Evolutionary conservation across 2,329 filamentous ascomycete species (phyloP), one percentile per base, ranked within the genome.

Genomic region (Neopestalotiopsis sp.): DNA sequence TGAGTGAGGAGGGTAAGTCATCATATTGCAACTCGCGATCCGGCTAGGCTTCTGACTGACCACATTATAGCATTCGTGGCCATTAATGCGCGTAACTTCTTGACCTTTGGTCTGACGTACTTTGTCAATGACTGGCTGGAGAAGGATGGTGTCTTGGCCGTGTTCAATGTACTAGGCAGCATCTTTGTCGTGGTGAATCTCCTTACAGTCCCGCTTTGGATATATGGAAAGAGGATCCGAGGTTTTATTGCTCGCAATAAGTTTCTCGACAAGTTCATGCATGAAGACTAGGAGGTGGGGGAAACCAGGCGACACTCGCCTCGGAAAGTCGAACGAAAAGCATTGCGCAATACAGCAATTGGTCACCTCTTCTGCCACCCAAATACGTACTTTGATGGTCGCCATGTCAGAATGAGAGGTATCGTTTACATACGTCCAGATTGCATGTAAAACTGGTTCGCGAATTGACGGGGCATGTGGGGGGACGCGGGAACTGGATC

Each of bases 131-230:
- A 78, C 70, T 83, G 81, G 81, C 71, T 82, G 2, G 76, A 71
- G 6, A 76, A 71, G 58, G 77, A 81, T 59, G 81, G 81, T 0
- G 73, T 79, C 0, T 72, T 82, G 13, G 71, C 74, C 13, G 79
- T 82, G 0, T 82, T 82, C 68, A 78, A 74, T 62, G 78, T 82
- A n/a, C 75, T 83, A 0, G 81, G 81, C 2, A 71, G 72, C 12
- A 76, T 81, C 74, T 86, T 85, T 68, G 71, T 86, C 1, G 80
- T 74, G 4, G 83, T 86, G 10, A 81, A 81, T 67, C 70, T 80
- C 40, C 73, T 86, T 72, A 86, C 84, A 1, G 80, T 86, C 17
- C 84, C 84, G 1, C 72, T 86, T 42, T 87, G 84, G 82, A 78
- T 86, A 7, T 86, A 77, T 71, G 85, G 85, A 5, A 86, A 87